Base-by-base conservation (phyloP, 805 yeast genomes). In the Ogataea neopini region DNA sequence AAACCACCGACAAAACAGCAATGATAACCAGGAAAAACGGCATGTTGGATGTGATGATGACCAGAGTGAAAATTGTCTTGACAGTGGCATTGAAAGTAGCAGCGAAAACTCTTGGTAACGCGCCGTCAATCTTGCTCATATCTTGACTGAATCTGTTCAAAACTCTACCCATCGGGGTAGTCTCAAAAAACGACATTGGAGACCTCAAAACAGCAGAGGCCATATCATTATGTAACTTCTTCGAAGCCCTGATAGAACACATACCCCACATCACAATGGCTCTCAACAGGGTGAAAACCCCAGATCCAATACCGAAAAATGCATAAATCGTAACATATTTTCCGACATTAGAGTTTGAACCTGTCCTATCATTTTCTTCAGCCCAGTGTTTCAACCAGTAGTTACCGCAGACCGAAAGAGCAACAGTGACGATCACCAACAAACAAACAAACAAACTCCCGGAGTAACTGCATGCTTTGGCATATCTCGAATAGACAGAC, bases 341-440 rank as follows among this genome's bases (percentile, higher is more conserved):
- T 47, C 67, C 60, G 6, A 78, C 76, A 37, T 75, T 54, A 4
- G 61, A 58, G 51, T 80, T 83, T 1, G 59, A 30, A 1, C 79
- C 79, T 36, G 61, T 53, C 20, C 69, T 71, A 26, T 68, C 68
- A 53, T 77, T 77, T 28, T 60, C 53, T 54, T 83, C 88, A 1
- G 89, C 78, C 91, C 91, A 84, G 50, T 75, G 70, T 53, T 83
- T 84, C 55, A 84, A 70, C 84, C 88, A 82, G 60, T 79, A 80
- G 59, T 77, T 81, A 39, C 80, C 79, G 7, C 69, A 66, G 11
- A 76, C 62, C 3, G 65, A 42, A 48, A 63, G 28, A 41, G 62
- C 47, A 54, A 63, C 53, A 54, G 70, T 47, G 23, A 49, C 3
- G 26, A 66, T 23, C 55, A 72, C 54, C 60, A 74, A 52, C 35